A percentile compares a stretch with the other conserved stretches of the same genome.
These are phyloP conservation scores for Colletotrichum sidae DNA, from an alignment of 2,329 filamentous ascomycete species.

Conservation along the genomic window DNA sequence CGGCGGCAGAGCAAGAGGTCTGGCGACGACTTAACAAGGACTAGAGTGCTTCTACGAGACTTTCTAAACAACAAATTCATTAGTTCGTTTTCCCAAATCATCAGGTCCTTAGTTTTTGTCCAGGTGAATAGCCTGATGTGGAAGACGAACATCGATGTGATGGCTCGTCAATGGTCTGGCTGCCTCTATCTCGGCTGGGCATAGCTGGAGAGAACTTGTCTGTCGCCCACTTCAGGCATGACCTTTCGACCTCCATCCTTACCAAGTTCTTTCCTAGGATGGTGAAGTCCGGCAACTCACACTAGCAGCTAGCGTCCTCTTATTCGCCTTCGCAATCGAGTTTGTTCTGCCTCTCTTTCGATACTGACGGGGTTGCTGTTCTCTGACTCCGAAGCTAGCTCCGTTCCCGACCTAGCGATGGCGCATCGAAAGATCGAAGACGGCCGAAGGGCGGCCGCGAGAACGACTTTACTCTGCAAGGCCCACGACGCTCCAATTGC, in stretches of 20 bases:
- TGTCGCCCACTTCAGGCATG: constrained; percentile 18
- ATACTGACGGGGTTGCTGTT: constrained; percentile 18
- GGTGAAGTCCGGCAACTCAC: constrained; percentile 2
- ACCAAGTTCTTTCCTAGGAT: constrained; percentile 11
- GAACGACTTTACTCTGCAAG: constrained; percentile 5
- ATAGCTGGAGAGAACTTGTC: constrained; percentile 15
- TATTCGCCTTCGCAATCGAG: constrained; percentile 15
- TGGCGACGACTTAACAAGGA: constrained; percentile 74
- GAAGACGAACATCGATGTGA: background rate
- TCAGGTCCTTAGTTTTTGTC: background rate
- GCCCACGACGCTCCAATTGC: constrained; percentile 17
- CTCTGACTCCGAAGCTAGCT: constrained; percentile 11
- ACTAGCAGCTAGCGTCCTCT: constrained; percentile 7
- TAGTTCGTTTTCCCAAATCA: background rate
- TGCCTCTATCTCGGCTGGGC: background rate
- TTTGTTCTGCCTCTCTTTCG: background rate
- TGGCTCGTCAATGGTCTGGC: background rate
- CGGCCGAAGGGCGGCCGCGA: background rate
- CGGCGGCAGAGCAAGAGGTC: constrained; percentile 69
- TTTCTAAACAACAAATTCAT: background rate
- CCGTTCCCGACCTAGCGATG: constrained; percentile 13
- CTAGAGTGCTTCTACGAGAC: constrained; percentile 42
- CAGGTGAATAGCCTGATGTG: background rate
- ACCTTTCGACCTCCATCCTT: constrained; percentile 9
- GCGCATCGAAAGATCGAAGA: background rate